phyloP scores from a whole-genome alignment of 2,329 filamentous ascomycete genomes.

The Pezizomycotina sp. region DNA sequence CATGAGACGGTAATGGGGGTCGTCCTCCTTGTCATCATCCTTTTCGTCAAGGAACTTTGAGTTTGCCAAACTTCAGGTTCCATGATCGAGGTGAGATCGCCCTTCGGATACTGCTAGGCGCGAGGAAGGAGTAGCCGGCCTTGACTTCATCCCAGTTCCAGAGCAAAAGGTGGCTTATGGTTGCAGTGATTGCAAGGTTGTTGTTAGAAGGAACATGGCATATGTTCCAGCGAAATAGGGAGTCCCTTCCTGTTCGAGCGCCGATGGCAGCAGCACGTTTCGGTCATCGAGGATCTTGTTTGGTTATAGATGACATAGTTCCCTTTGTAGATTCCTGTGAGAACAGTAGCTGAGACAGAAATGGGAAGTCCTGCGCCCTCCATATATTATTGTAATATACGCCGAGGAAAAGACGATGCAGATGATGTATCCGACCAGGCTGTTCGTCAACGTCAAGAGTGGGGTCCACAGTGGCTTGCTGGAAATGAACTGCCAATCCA shows the following conservation, averaged over 20 bases:
- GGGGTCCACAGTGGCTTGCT: slow-evolving; percentile 30
- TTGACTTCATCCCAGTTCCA: slow-evolving; percentile 32
- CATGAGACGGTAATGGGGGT: slow-evolving; percentile 34
- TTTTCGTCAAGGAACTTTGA: slow-evolving; percentile 13
- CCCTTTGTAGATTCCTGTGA: slow-evolving; percentile 27
- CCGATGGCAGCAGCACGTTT: slow-evolving; percentile 29
- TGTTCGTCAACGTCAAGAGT: slow-evolving; percentile 30
- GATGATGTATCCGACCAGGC: slow-evolving; percentile 29
- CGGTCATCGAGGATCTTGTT: slow-evolving; percentile 31
- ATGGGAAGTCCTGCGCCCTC: slow-evolving; percentile 31
- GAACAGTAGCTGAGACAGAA: slow-evolving; percentile 32
- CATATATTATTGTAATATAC: slow-evolving; percentile 34
- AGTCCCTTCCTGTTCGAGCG: slow-evolving; percentile 29
- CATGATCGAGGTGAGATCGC: too few relatives aligned
- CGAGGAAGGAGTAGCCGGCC: slow-evolving; percentile 27
- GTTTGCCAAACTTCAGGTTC: slow-evolving; percentile 23
- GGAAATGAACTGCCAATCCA: slow-evolving; percentile 34
- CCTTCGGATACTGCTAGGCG: slow-evolving; percentile 24
- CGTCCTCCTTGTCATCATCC: slow-evolving; percentile 19
- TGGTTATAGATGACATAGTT: slow-evolving; percentile 36
- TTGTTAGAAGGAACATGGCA: slow-evolving; percentile 30
- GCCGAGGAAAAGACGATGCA: slow-evolving; percentile 30
- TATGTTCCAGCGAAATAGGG: slow-evolving; percentile 33
- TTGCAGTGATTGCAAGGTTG: slow-evolving; percentile 35
- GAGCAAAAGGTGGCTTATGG: slow-evolving; percentile 33